Base-by-base conservation (phyloP, 2,329 filamentous ascomycete genomes). In the Alternaria postmessia region DNA sequence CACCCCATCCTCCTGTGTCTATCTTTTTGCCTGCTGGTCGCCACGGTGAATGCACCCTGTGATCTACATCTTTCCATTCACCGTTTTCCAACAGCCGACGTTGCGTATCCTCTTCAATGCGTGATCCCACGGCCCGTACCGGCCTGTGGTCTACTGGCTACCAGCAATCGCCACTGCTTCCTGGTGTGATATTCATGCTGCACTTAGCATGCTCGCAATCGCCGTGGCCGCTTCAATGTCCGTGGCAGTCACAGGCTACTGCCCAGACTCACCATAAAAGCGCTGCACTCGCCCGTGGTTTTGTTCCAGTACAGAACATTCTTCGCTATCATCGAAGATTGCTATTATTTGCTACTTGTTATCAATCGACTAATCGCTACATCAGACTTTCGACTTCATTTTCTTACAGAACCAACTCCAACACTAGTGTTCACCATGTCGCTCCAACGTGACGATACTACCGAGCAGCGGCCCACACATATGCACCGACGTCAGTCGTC, bases 81-180 rank as follows among this genome's bases (percentile, higher is more conserved):
- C 53, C 26, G 41, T 47, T 44, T 57, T 60, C 41, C 34, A 30
- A 41, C 49, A 41, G 47, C 54, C 53, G 55, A 44, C 57, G 32
- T 28, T 28, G 39, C 32, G 46, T 22, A 34, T 48, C 18, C 32
- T 42, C 39, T 47, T 49, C 43, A 51, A 47, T 60, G 54, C 32
- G 43, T 41, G 36, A 9, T 46, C 56, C 24, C 9, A 30, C 34
- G 28, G 18, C 42, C 26, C 30, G 42, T 30, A 9, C 49, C 34
- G 49, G 26, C 28, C 28, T 34, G 14, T 41, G 24, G 53, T 41
- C 53, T 34, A 44, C 47, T 26, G 42, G 42, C 20, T 56, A 34
- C 49, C 54, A 39, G 55, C 51, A 51, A 38, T 62, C 53, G 57
- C 61, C 57, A 57, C 51, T 55, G 36, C 47, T 51, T 44, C 53